Percentiles rank a stretch among this genome's conserved stretches.
Conservation (phyloP, 805 yeast genomes). For the Nakazawaea molendinolei region DNA sequence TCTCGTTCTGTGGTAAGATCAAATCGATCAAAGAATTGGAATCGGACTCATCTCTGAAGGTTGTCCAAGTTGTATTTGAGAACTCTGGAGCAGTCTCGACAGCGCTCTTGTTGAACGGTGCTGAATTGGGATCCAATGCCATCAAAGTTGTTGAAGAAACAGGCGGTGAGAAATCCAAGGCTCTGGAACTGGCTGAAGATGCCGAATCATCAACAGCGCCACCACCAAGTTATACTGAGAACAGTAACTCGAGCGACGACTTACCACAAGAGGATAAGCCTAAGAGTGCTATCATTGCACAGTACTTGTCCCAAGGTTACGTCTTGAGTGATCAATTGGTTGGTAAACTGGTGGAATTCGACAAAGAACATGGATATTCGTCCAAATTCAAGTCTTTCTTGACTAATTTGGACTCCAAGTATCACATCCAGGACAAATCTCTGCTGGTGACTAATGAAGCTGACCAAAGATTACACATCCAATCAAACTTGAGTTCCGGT, state of each 20-base stretch:
- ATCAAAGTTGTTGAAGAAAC: constrained; percentile 37
- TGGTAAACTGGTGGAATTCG: constrained; percentile 54
- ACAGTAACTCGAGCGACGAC: constrained; percentile 27
- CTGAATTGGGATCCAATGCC: constrained; percentile 56
- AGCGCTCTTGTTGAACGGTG: constrained; percentile 65
- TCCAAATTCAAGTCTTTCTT: constrained; percentile 51
- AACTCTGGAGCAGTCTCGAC: constrained; percentile 59
- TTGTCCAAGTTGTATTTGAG: constrained; percentile 47
- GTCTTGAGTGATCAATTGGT: constrained; percentile 55
- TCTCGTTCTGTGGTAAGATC: constrained; percentile 66
- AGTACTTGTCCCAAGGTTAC: constrained; percentile 70
- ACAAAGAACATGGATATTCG: constrained; percentile 57
- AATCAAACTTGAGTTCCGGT: constrained; percentile 31
- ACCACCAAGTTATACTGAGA: constrained; percentile 11
- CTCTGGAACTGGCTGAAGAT: constrained; percentile 12
- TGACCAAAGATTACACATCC: constrained; percentile 35
- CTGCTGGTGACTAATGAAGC: constrained; percentile 23
- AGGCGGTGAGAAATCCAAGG: constrained; percentile 13
- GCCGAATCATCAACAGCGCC: constrained; percentile 7
- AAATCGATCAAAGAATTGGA: constrained; percentile 26
- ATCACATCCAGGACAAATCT: constrained; percentile 51
- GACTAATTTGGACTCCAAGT: constrained; percentile 48
- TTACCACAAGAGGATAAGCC: constrained; percentile 75
- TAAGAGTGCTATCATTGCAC: constrained; percentile 68
- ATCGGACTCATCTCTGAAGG: constrained; percentile 25